These are phyloP conservation scores for Lathyrus aphaca DNA, from an alignment of 306 rosid genomes.

Conservation along the genomic window DNA sequence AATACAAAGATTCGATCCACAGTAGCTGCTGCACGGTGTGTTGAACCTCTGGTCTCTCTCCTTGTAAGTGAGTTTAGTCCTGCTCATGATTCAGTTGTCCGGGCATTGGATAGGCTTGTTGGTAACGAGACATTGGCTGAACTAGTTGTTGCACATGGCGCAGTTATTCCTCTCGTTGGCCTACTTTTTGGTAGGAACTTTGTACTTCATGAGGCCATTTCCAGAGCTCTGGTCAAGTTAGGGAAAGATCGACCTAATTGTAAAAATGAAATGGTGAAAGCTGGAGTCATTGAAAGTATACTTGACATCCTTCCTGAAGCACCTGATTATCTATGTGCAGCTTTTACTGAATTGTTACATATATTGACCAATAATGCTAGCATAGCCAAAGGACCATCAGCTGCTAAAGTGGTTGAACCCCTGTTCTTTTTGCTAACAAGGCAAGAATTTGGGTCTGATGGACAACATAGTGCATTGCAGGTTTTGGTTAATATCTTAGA, in stretches of 20 bases:
- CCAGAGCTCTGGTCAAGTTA: constrained; percentile 93
- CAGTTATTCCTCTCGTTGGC: constrained; percentile 96
- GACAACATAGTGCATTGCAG: constrained; percentile 95
- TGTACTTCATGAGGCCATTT: constrained; percentile 93
- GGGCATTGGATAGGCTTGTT: constrained; percentile 95
- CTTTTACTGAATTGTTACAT: constrained; percentile 88
- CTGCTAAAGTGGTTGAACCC: constrained; percentile 94
- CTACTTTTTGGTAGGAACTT: constrained; percentile 87
- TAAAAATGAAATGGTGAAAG: constrained; percentile 96
- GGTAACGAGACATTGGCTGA: constrained; percentile 97
- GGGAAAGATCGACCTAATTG: constrained; percentile 97
- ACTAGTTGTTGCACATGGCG: constrained; percentile 96
- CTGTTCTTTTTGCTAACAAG: constrained; percentile 82
- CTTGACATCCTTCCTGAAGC: constrained; percentile 92
- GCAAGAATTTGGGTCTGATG: constrained; percentile 96
- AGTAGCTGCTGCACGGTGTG: constrained; percentile 95
- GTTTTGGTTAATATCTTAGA: constrained; percentile 97
- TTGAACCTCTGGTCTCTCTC: constrained; percentile 96
- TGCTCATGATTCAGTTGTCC: constrained; percentile 92
- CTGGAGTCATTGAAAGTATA: constrained; percentile 90
- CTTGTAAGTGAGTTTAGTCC: constrained; percentile 92
- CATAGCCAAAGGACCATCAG: constrained; percentile 95
- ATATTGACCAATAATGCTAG: constrained; percentile 97
- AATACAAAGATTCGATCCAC: constrained; percentile 96
- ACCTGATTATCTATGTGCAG: constrained; percentile 94